Percentiles rank a stretch among this genome's conserved stretches.
Conservation (phyloP, 306 rosid genomes). For the Urtica urens region DNA sequence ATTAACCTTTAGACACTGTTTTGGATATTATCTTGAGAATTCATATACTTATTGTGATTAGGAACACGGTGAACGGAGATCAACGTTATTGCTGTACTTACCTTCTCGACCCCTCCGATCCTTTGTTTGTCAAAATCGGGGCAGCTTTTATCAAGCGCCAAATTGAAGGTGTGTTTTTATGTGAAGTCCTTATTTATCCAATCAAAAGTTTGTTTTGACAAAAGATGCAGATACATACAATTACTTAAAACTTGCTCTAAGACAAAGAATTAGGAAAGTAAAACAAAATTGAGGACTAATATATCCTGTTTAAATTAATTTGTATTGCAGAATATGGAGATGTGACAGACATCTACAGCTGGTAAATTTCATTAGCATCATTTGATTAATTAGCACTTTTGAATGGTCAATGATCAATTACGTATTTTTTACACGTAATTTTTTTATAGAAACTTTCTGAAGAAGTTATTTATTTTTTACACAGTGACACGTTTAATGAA, state of each 20-base stretch:
- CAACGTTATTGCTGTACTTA: constrained; percentile 86
- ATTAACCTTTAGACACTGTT: constrained; percentile 10
- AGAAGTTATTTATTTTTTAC: background rate
- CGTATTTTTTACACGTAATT: too few relatives aligned
- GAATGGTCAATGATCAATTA: background rate
- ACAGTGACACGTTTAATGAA: constrained; percentile 96
- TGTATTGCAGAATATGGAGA: constrained; percentile 88
- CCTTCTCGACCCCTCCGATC: constrained; percentile 93
- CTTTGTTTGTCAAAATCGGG: constrained; percentile 80
- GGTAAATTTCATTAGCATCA: constrained; percentile 36
- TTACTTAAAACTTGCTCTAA: background rate
- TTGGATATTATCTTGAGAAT: constrained; percentile 23
- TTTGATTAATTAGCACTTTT: too few relatives aligned
- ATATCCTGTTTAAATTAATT: constrained; percentile 11
- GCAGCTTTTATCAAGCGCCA: constrained; percentile 67
- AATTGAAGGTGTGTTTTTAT: constrained; percentile 48
- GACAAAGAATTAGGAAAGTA: background rate
- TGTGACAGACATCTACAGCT: constrained; percentile 82
- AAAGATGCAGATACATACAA: background rate
- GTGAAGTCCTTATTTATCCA: background rate
- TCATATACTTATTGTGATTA: constrained; percentile 20
- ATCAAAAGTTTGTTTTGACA: background rate
- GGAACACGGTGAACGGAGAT: constrained; percentile 73
- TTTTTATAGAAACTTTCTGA: too few relatives aligned
- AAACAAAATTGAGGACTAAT: background rate